Percentiles rank a stretch among this genome's conserved stretches.
Conservation (phyloP, 2,329 filamentous ascomycete genomes). For the Hortaea sp. region DNA sequence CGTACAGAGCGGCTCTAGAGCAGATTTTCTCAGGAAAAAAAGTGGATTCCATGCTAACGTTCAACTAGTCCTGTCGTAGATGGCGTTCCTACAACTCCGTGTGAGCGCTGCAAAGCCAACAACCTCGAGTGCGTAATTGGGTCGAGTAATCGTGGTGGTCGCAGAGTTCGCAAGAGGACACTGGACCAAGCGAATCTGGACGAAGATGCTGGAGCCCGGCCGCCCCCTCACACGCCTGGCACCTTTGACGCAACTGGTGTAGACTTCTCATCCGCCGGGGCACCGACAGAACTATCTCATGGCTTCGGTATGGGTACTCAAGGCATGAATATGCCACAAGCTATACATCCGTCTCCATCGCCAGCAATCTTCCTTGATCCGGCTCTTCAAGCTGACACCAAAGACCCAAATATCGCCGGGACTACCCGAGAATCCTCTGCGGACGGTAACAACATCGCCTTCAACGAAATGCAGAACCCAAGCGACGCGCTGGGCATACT, state of each 20-base stretch:
- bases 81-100: conserved; percentile 43
- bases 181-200: conserved; percentile 22
- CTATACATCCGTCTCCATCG: conserved; percentile 8
- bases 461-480: conserved; percentile 37
- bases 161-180: conserved; percentile 45
- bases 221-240: neutral
- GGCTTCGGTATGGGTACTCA: neutral
- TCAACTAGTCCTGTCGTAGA: conserved; percentile 31
- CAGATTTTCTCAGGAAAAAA: neutral
- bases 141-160: conserved; percentile 49
- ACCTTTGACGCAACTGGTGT: neutral
- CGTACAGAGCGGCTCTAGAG: neutral
- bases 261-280: neutral
- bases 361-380: conserved; percentile 21
- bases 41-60: conserved; percentile 5
- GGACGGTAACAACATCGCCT: conserved; percentile 23
- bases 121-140: conserved; percentile 50
- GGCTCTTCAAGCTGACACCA: conserved; percentile 17
- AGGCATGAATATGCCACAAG: neutral
- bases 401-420: conserved; percentile 10
- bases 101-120: conserved; percentile 48
- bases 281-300: neutral
- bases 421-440: conserved; percentile 20
- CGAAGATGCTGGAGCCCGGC: conserved; percentile 7
- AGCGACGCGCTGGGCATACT: conserved; percentile 40